Evolutionary conservation across 208 protist species (phyloP).

Genomic region (Trypanosoma lewisi): DNA sequence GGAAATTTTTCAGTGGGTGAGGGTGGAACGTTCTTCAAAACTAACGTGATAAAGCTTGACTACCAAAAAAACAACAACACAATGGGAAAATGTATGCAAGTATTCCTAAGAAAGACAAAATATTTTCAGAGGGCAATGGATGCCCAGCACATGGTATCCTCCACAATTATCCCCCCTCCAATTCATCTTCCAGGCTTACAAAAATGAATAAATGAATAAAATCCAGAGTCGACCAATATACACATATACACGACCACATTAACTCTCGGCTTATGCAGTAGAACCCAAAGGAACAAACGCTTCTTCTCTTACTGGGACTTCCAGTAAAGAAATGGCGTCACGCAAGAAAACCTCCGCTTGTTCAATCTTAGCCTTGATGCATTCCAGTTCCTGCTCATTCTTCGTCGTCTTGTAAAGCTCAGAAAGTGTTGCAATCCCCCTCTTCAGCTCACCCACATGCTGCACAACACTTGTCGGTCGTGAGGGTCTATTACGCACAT

Average conservation of each 20-base stretch:
- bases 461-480: conserved; percentile 46
- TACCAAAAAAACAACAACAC: too few species aligned
- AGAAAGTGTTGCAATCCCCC: conserved; percentile 47
- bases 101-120: conserved; percentile 1
- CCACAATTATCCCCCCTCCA: too few species aligned
- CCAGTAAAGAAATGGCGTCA: conserved; percentile 43
- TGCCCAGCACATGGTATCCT: too few species aligned
- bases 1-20: too few species aligned
- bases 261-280: neutral
- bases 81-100: too few species aligned
- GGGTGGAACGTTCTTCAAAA: too few species aligned
- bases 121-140: too few species aligned
- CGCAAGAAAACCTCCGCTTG: conserved; percentile 41
- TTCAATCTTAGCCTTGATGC: conserved; percentile 44
- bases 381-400: conserved; percentile 43
- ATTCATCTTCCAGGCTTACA: too few species aligned
- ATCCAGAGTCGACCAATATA: neutral
- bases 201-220: conserved; percentile 23
- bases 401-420: conserved; percentile 37
- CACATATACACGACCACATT: neutral
- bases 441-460: conserved; percentile 57
- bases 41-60: too few species aligned
- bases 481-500: conserved; percentile 50
- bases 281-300: conserved; percentile 54
- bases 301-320: conserved; percentile 26